Evolutionary conservation across 768 basidiomycete genomes (phyloP), one percentile per base, ranked within the genome.

Genomic region (Mycena vitilis): DNA sequence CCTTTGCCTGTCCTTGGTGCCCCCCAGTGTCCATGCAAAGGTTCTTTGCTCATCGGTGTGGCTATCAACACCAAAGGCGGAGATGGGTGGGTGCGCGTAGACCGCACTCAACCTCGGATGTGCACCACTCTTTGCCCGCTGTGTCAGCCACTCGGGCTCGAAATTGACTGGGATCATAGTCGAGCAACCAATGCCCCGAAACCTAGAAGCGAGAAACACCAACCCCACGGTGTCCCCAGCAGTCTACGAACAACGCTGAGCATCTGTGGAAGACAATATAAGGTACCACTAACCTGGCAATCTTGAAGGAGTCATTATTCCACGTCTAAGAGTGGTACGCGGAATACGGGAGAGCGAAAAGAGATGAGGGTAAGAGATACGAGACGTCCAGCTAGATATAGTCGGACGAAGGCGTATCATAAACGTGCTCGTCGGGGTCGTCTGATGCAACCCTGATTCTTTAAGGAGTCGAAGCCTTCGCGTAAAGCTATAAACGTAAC

Each of bases 191-290:
- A 30, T 30, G 30, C 30, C 30, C 30, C 5, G 30, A 30, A 5
- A 3, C 30, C n/a, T n/a, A 5, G 5, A 30, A 30, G 30, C 30
- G 5, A 30, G 30, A 30, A 30, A 30, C 23, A 78, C 80, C 75
- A 76, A 86, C 85, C 58, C 86, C 86, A 63, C 85, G 85, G 71
- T 85, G 82, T 64, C 82, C 81, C 84, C 81, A 97, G 78, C 95
- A 97, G 75, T 95, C 94, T 86, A 9, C 38, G 40, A 10, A 58
- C 60, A 58, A 7, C 47, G 30, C 13, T 37, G 36, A 22, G 25
- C 5, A 59, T 2, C 54, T 18, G 4, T 23, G 6, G 13, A n/a
- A 7, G 7, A 49, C 13, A 20, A 38, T 11, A n/a, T 10, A 22
- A 25, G 40, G 30, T 44, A 38, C 30, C 30, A 55, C 66, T 5